Evolutionary conservation across 805 yeast genomes (phyloP).

Genomic region (Suhomyces kilbournensis): DNA sequence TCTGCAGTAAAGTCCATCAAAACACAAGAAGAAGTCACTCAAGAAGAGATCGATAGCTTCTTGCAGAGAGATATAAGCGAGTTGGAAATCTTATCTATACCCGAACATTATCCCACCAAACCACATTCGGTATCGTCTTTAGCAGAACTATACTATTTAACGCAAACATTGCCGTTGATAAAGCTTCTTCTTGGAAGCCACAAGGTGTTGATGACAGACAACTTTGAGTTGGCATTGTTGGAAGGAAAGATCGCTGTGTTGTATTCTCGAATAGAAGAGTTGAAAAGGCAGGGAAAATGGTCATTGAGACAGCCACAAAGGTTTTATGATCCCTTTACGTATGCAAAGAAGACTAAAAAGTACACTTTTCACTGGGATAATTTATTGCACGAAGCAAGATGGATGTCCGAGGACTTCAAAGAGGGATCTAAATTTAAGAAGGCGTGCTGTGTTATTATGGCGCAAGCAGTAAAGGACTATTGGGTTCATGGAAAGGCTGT

Average conservation of each 20-base stretch:
- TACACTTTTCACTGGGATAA: constrained; percentile 68
- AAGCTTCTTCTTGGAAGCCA: constrained; percentile 82
- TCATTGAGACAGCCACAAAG: constrained; percentile 80
- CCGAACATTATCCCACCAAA: constrained; percentile 41
- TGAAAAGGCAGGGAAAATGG: constrained; percentile 87
- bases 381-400: constrained; percentile 70
- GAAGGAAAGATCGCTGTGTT: constrained; percentile 92
- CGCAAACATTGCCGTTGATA: constrained; percentile 83
- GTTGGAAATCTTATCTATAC: constrained; percentile 37
- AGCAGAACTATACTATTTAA: constrained; percentile 81
- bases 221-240: constrained; percentile 76
- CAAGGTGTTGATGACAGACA: constrained; percentile 79
- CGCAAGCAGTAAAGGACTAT: constrained; percentile 72
- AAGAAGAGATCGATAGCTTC: constrained; percentile 20
- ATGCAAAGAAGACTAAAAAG: constrained; percentile 19
- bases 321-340: constrained; percentile 62
- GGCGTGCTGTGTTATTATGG: constrained; percentile 65
- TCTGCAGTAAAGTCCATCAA: constrained; percentile 14
- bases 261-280: constrained; percentile 86
- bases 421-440: constrained; percentile 68
- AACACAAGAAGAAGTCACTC: constrained; percentile 19
- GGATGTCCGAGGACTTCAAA: constrained; percentile 78
- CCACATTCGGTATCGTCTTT: constrained; percentile 52
- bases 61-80: constrained; percentile 26
- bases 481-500: constrained; percentile 71